Conservation (phyloP, 768 basidiomycete genomes). For the Tricholoma sp. region DNA sequence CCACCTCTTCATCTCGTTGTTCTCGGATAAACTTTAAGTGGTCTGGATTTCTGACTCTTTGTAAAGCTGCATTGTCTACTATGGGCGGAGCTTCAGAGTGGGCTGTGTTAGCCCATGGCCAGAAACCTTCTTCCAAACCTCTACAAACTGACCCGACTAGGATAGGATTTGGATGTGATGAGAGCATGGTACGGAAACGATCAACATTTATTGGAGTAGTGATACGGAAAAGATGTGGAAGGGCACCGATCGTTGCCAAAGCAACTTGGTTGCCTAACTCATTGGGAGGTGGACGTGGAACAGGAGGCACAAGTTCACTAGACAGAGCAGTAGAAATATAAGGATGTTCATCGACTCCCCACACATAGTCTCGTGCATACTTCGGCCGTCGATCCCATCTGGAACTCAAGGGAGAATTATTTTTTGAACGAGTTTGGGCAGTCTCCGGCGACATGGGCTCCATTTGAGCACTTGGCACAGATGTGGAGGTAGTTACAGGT, state of each 20-base stretch:
- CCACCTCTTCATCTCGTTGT: conserved; percentile 17
- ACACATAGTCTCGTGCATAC: conserved; percentile 1
- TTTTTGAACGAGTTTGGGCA: neutral
- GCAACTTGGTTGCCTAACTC: neutral
- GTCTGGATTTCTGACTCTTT: neutral
- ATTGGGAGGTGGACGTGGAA: neutral
- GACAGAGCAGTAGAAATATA: neutral
- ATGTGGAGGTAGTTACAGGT: conserved; percentile 14
- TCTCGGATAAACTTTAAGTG: conserved; percentile 8
- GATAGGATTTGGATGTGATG: conserved; percentile 1
- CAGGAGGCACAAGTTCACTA: neutral
- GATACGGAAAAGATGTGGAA: neutral
- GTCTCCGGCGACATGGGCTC: neutral
- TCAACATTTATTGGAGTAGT: neutral
- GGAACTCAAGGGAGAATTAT: neutral
- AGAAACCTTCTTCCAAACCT: conserved; percentile 5
- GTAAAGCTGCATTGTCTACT: neutral
- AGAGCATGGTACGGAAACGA: neutral
- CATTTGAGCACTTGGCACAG: conserved; percentile 10
- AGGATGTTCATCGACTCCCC: neutral
- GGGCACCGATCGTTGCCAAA: neutral
- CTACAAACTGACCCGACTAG: conserved; percentile 4
- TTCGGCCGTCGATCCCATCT: neutral
- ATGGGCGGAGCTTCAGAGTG: neutral
- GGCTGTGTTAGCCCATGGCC: conserved; percentile 9